These are phyloP conservation scores for Salix exigua DNA, from an alignment of 345 rosid genomes.

Conservation along the genomic window DNA sequence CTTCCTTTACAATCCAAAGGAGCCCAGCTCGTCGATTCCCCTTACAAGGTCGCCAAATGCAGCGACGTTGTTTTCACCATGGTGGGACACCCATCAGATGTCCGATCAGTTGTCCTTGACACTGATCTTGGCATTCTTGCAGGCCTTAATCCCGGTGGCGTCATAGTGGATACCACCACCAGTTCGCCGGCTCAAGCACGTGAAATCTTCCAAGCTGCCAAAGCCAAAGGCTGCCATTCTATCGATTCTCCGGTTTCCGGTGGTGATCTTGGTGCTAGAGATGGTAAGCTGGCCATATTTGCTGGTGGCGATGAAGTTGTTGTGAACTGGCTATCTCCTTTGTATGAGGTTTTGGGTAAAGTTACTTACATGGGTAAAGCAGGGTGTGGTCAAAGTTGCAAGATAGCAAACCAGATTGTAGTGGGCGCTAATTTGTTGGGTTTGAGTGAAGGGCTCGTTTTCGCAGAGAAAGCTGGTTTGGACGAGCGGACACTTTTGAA, in stretches of 20 bases:
- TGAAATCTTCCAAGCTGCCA: slow-evolving; percentile 46
- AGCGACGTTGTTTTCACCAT: slow-evolving; percentile 75
- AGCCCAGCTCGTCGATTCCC: slow-evolving; percentile 45
- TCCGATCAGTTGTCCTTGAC: slow-evolving; percentile 54
- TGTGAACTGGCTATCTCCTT: slow-evolving; percentile 56
- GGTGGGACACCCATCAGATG: slow-evolving; percentile 74
- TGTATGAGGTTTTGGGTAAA: slow-evolving; percentile 54
- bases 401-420: slow-evolving; percentile 72
- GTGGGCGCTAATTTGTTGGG: slow-evolving; percentile 70
- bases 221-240: slow-evolving; percentile 50
- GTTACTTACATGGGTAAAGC: slow-evolving; percentile 63
- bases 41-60: slow-evolving; percentile 39
- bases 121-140: slow-evolving; percentile 36
- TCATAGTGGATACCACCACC: slow-evolving; percentile 62
- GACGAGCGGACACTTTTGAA: slow-evolving; percentile 45
- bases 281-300: slow-evolving; percentile 58
- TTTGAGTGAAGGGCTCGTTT: slow-evolving; percentile 67
- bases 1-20: slow-evolving; percentile 54
- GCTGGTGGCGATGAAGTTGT: slow-evolving; percentile 62
- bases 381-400: slow-evolving; percentile 76
- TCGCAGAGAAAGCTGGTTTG: slow-evolving; percentile 62
- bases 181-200: slow-evolving; percentile 65
- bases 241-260: slow-evolving; percentile 80
- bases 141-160: slow-evolving; percentile 54
- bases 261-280: slow-evolving; percentile 66